Percentiles rank a stretch among this genome's conserved stretches.
These are phyloP conservation scores for Phytophthora cajani DNA, from an alignment of 352 stramenopile species.

Conservation along the genomic window DNA sequence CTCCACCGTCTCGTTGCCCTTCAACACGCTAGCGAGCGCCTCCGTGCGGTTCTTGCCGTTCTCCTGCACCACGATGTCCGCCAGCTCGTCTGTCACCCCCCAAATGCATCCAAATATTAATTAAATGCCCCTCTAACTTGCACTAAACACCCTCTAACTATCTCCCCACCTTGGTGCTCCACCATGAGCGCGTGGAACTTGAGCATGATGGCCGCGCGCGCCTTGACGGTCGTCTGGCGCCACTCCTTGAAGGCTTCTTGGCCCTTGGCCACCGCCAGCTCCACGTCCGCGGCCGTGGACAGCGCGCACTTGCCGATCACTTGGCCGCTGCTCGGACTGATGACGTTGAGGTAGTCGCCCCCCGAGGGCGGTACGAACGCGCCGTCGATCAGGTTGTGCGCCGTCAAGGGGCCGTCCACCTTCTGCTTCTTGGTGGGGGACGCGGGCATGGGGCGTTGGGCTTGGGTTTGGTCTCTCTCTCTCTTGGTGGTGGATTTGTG, in stretches of 20 bases:
- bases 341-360: conserved; percentile 62
- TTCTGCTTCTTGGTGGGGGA: conserved; percentile 31
- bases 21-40: conserved; percentile 95
- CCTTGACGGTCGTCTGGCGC: conserved; percentile 94
- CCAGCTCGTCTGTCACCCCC: conserved; percentile 78
- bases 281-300: conserved; percentile 86
- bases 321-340: conserved; percentile 66
- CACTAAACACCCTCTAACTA: not conserved
- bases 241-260: conserved; percentile 90
- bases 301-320: conserved; percentile 86
- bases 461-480: too few species aligned
- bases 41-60: conserved; percentile 98
- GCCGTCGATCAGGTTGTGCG: conserved; percentile 78
- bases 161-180: conserved; percentile 68
- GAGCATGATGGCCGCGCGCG: conserved; percentile 95
- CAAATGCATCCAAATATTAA: not conserved
- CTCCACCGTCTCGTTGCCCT: conserved; percentile 98
- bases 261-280: conserved; percentile 79
- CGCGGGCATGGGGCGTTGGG: conserved; percentile 6
- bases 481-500: not conserved
- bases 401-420: conserved; percentile 19
- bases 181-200: conserved; percentile 95
- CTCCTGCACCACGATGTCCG: conserved; percentile 94
- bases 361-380: conserved; percentile 54
- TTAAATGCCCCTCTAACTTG: not conserved